Base-by-base conservation (phyloP, 140 eudicot species). In the Cichorium intybus region DNA sequence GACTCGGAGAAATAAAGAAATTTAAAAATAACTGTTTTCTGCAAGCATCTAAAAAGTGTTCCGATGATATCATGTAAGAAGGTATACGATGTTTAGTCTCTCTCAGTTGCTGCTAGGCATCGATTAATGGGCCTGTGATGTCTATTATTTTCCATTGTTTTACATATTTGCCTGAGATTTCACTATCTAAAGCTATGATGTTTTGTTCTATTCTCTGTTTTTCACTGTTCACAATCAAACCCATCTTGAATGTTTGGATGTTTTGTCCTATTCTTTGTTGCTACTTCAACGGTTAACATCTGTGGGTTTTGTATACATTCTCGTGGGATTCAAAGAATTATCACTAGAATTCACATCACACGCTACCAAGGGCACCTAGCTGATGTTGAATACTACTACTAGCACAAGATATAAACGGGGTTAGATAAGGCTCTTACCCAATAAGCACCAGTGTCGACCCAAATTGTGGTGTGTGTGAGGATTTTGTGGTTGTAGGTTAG, bases 401-500 rank as follows among this genome's bases (percentile, higher is more conserved):
- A 21, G 72, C 27, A 56, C 12, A 64, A 56, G 60, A 6, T 29
- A 54, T 22, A 20, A 56, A 43, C 20, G 14, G 28, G 45, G 76
- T 77, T 48, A 64, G 81, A 70, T 64, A 72, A 77, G 73, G 73
- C 69, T 70, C 7, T 31, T 76, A 39, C 58, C 77, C 77, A 56
- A 50, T 70, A 55, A 24, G 59, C 50, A 70, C 51, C 34, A 47
- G 21, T 62, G 49, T 62, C 3, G 57, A 64, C 57, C 62, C 62
- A 65, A 47, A 56, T 65, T 74, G 68, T 56, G 62, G 48, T 57
- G 35, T 46, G 26, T 21, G 51, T 62, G 39, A 54, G 56, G 57
- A 39, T 76, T 77, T 70, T 70, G 81, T 77, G 81, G 81, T 49
- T 77, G 77, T 62, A 63, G 69, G 69, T 49, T 56, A 64, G 65